Base-by-base conservation (phyloP, 2,329 filamentous ascomycete species). In the Clarireedia paspali region DNA sequence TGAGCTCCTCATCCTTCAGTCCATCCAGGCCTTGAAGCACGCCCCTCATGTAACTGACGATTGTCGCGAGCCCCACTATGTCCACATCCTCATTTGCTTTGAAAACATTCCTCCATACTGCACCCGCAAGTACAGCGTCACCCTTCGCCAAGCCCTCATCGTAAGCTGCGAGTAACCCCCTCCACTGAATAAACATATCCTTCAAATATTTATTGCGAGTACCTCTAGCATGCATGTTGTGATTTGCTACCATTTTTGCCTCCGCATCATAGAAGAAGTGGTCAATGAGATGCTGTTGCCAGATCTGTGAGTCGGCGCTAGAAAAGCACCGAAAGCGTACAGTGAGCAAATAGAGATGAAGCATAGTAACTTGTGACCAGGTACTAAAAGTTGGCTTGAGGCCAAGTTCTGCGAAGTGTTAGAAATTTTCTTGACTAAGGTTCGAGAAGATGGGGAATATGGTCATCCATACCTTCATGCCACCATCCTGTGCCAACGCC, bases 331-430 rank as follows among this genome's bases (percentile, higher is more conserved):
- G 88, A 64, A 96, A 76, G 56, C 91, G 87, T 47, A 89, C 87
- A 55, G 89, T 88, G 58, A 97, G 73, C 57, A 96, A 81, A 77
- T 96, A 97, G 80, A 99, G 88, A 76, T 99, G 92, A 57, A 99
- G 80, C 79, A 96, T 95, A 38, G 91, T 94, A 46, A 97, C 86
- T 72, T 97, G 91, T 20, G 91, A 89, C 94, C 94, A 99, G 56
- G 89, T 92, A 69, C 86, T 91, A 72, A 99, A 99, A 0, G 91
- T 97, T 0, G 91, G 89, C 34, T 81, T 78, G 17, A 99, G 82
- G 26, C 82, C 82, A 61, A 96, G 82, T 51, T 85, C 89, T 95
- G 66, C 14, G 10, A 17, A 14, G 38, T 40, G 40, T 56, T 50
- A 61, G 60, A 42, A 27, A 36, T n/a, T 17, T 36, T 39, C 3